Evolutionary conservation across 768 basidiomycete species (phyloP), one percentile per base, ranked within the genome.

Genomic region (Tricholomella constricta): DNA sequence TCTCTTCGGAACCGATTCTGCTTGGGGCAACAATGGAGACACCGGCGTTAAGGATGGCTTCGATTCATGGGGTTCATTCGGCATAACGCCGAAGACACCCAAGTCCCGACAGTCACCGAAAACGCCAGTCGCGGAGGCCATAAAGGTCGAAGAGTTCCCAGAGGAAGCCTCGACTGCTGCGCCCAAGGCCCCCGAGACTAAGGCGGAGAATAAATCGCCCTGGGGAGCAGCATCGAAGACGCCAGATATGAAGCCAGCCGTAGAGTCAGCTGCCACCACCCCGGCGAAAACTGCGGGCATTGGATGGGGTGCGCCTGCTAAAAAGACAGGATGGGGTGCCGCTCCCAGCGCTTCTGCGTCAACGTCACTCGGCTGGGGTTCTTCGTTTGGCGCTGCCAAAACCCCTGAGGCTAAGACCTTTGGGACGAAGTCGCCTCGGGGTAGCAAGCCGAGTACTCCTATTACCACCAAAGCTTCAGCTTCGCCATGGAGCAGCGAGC

Each of bases 401-500:
- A 26, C 51, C 12, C 11, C 49, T 1, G 41, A 42, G 25, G 26
- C 45, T 6, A 60, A 43, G n/a, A 37, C 54, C 12, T 37, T 51
- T 3, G 37, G 42, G 10, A 31, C 23, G 27, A 59, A 52, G 34
- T 45, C 54, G 7, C 25, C 44, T 37, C 51, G 54, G 58, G 47
- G 44, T 22, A 52, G 49, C 38, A 58, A 58, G 25, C 3, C 32
- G n/a, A 55, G 44, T 17, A 58, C 57, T 19, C 57, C 57, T 6
- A 29, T 20, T 7, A 51, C 49, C 19, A 52, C 48, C 1, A 54
- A 51, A 17, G 36, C 48, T 11, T 48, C 56, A 9, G 37, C 20
- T 31, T 52, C 54, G 6, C 54, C 58, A n/a, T 59, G 58, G 58
- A 54, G 58, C 19, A 49, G 45, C 10, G 52, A 58, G 27, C 53